These are phyloP conservation scores for Funneliformis caledonium DNA, from an alignment of 371 early-diverging fungal genomes.

Conservation along the genomic window DNA sequence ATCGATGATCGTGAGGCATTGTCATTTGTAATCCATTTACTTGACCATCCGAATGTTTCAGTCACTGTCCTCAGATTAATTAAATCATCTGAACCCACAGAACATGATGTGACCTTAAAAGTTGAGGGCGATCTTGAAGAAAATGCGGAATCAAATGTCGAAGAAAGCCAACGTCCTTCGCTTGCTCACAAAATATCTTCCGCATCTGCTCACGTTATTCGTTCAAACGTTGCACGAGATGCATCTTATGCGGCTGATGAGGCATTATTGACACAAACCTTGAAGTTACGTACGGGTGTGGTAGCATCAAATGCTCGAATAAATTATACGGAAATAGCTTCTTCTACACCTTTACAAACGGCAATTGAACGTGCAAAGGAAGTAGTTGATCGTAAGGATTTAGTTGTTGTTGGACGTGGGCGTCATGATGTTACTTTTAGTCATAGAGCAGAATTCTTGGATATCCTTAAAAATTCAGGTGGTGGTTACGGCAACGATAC, in stretches of 20 bases:
- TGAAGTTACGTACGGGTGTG: neutral
- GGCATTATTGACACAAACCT: slow-evolving; percentile 18
- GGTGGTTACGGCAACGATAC: slow-evolving; percentile 21
- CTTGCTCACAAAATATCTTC: slow-evolving; percentile 33
- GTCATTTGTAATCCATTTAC: slow-evolving; percentile 45
- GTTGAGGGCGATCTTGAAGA: neutral
- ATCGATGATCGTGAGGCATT: slow-evolving; percentile 65
- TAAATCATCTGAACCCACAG: slow-evolving; percentile 38
- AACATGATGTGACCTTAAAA: slow-evolving; percentile 41
- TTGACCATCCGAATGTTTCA: slow-evolving; percentile 45
- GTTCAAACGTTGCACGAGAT: neutral
- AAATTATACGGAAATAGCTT: slow-evolving; percentile 39
- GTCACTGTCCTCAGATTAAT: slow-evolving; percentile 46
- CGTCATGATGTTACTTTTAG: neutral
- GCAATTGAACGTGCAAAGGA: slow-evolving; percentile 46
- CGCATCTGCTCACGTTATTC: slow-evolving; percentile 11
- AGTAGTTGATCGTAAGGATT: slow-evolving; percentile 43
- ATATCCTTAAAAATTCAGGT: slow-evolving; percentile 24
- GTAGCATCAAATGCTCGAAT: neutral
- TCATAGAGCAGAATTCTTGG: slow-evolving; percentile 28
- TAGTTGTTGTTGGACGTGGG: slow-evolving; percentile 51
- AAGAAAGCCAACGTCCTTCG: slow-evolving; percentile 40
- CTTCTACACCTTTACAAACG: slow-evolving; percentile 50
- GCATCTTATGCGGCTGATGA: slow-evolving; percentile 24
- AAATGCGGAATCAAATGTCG: neutral